A percentile compares a stretch with the other conserved stretches of the same genome.
These are phyloP conservation scores for Colletotrichum siamense DNA, from an alignment of 2,329 filamentous ascomycete species.

Conservation along the genomic window DNA sequence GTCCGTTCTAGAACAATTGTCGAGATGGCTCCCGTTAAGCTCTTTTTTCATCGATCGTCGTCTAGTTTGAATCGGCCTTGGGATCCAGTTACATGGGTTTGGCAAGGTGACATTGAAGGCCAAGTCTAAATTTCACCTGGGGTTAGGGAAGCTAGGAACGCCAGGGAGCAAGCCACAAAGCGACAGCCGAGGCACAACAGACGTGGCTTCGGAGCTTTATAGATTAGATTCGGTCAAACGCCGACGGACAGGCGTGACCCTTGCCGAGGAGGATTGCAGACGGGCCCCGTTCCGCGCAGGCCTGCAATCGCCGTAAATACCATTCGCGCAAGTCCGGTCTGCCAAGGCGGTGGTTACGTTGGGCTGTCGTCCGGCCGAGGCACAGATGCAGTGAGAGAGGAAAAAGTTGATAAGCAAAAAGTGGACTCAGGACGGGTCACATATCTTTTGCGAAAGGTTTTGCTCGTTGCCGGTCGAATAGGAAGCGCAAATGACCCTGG, in stretches of 20 bases:
- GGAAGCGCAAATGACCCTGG: background rate
- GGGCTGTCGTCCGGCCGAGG: background rate
- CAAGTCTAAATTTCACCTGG: background rate
- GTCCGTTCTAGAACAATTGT: background rate
- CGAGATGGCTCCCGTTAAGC: background rate
- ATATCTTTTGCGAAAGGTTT: background rate
- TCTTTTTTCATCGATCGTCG: constrained; percentile 2
- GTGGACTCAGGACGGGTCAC: background rate
- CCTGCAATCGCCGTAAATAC: constrained; percentile 9
- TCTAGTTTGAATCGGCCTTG: background rate
- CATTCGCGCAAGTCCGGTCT: background rate
- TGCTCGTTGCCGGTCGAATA: background rate
- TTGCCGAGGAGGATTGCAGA: background rate
- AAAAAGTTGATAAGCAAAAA: background rate
- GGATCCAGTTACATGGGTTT: constrained; percentile 4
- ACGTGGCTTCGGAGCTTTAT: background rate
- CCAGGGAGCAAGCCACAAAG: background rate
- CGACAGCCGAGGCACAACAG: constrained; percentile 8
- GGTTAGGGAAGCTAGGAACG: background rate
- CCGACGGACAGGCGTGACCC: background rate
- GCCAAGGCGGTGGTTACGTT: background rate
- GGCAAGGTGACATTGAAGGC: constrained; percentile 2
- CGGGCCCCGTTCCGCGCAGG: background rate
- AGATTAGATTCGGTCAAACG: constrained; percentile 9
- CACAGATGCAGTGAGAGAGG: background rate